Conservation (phyloP, 257 asterid genomes). For the Solanum commersonii region DNA sequence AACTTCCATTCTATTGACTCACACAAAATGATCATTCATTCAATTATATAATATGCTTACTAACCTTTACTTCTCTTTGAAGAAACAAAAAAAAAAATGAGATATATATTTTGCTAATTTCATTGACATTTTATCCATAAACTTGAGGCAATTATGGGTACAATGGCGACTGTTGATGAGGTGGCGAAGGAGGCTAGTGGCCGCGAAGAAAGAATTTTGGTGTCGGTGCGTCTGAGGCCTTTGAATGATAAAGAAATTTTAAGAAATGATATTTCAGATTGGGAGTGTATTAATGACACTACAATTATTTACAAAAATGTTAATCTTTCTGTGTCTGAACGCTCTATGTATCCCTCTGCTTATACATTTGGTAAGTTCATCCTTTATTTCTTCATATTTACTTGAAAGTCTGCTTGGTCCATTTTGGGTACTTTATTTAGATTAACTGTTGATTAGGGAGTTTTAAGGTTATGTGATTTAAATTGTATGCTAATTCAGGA, state of each 20-base stretch:
- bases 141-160: background rate
- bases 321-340: slow-evolving; percentile 56
- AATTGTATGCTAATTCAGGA: background rate
- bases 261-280: slow-evolving; percentile 78
- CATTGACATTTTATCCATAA: background rate
- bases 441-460: background rate
- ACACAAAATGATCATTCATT: background rate
- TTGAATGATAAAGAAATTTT: slow-evolving; percentile 61
- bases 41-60: background rate
- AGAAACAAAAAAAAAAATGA: background rate
- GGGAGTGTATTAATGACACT: slow-evolving; percentile 86
- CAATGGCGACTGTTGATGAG: slow-evolving; percentile 21
- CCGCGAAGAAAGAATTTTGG: slow-evolving; percentile 66
- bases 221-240: slow-evolving; percentile 93
- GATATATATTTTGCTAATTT: background rate
- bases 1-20: slow-evolving; percentile 25
- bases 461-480: background rate
- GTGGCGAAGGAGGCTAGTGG: slow-evolving; percentile 11
- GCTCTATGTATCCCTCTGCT: slow-evolving; percentile 78
- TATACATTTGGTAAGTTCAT: slow-evolving; percentile 72
- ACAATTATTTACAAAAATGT: slow-evolving; percentile 72
- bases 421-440: background rate
- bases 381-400: background rate
- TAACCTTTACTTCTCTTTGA: background rate
- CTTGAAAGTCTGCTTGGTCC: background rate